phyloP scores from a whole-genome alignment of 163 green algal genomes.

The Botryococcus braunii region DNA sequence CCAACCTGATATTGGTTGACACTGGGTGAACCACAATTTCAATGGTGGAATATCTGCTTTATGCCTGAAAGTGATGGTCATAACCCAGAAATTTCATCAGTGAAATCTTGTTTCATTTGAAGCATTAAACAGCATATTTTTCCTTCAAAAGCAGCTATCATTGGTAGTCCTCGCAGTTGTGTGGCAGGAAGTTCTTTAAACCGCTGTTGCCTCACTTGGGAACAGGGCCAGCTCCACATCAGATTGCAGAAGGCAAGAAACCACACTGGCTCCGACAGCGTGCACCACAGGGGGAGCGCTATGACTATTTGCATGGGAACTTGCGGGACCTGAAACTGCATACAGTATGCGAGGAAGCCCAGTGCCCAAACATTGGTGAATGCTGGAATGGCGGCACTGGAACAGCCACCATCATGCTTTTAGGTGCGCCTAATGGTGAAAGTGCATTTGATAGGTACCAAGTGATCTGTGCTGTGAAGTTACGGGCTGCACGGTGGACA shows the following conservation, averaged over 20 bases:
- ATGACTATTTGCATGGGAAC: constrained; percentile 79
- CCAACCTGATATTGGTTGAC: background rate
- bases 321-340: constrained; percentile 85
- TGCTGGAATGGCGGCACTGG: constrained; percentile 89
- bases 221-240: constrained; percentile 17
- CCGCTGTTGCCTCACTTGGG: background rate
- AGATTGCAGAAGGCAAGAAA: constrained; percentile 58
- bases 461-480: too few species aligned
- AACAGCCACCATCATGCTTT: constrained; percentile 98
- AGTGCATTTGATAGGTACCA: too few species aligned
- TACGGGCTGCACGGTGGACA: too few species aligned
- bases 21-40: constrained; percentile 11
- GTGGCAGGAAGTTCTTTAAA: background rate
- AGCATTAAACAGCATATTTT: background rate
- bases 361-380: constrained; percentile 94
- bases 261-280: constrained; percentile 89
- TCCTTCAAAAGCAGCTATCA: background rate
- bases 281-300: constrained; percentile 89
- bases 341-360: constrained; percentile 87
- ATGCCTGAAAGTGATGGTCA: background rate
- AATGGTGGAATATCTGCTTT: background rate
- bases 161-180: background rate
- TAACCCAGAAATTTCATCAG: background rate
- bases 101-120: background rate
- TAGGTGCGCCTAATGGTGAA: constrained; percentile 61